These are phyloP conservation scores for Plectosphaerella sp. DNA, from an alignment of 2,329 filamentous ascomycete species.

Conservation along the genomic window DNA sequence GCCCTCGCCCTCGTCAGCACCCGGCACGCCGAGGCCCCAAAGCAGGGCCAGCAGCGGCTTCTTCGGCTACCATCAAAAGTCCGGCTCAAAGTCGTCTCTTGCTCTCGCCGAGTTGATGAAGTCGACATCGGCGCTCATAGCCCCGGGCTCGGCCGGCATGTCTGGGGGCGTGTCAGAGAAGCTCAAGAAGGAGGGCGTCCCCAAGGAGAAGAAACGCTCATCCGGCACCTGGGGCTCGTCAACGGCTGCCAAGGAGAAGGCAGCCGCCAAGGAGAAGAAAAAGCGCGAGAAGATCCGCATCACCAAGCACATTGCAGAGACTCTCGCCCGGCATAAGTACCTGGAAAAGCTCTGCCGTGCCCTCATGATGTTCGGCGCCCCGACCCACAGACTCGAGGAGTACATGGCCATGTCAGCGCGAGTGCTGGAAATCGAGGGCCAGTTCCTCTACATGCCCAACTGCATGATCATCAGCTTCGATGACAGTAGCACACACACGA, in stretches of 20 bases:
- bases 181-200: slow-evolving; percentile 32
- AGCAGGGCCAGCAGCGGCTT: slow-evolving; percentile 32
- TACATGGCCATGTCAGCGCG: slow-evolving; percentile 87
- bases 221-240: slow-evolving; percentile 10
- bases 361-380: slow-evolving; percentile 85
- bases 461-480: slow-evolving; percentile 96
- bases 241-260: slow-evolving; percentile 5
- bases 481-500: slow-evolving; percentile 66
- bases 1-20: slow-evolving; percentile 7
- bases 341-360: slow-evolving; percentile 79
- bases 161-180: slow-evolving; percentile 40
- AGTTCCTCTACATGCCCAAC: slow-evolving; percentile 85
- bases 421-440: slow-evolving; percentile 83
- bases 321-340: slow-evolving; percentile 76
- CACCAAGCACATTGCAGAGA: slow-evolving; percentile 59
- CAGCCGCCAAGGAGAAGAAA: slow-evolving; percentile 15
- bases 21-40: slow-evolving; percentile 19
- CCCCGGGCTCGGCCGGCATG: slow-evolving; percentile 38
- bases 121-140: slow-evolving; percentile 48
- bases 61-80: slow-evolving; percentile 36
- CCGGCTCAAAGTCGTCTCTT: slow-evolving; percentile 35
- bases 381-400: slow-evolving; percentile 85
- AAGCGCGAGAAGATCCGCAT: slow-evolving; percentile 33
- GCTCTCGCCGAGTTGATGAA: slow-evolving; percentile 48
- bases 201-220: slow-evolving; percentile 25